These are phyloP conservation scores for Curvularia verruculosa DNA, from an alignment of 2,329 filamentous ascomycete genomes.

Conservation along the genomic window DNA sequence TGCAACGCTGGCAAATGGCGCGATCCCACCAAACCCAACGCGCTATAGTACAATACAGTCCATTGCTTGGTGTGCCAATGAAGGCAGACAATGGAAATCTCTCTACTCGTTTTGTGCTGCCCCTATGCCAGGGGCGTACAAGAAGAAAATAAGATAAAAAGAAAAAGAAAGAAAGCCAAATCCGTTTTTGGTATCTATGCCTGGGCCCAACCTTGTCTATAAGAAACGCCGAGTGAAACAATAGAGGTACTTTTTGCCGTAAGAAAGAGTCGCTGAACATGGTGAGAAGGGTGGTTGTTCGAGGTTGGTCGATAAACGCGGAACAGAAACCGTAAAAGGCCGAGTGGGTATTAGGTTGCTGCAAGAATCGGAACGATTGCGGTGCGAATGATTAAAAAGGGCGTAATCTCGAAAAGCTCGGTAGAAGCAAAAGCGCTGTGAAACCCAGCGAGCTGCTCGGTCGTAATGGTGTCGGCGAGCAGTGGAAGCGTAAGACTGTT, in stretches of 20 bases:
- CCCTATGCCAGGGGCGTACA: conserved; percentile 29
- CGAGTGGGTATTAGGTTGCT: conserved; percentile 48
- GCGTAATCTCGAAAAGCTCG: conserved; percentile 37
- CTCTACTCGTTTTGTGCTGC: conserved; percentile 40
- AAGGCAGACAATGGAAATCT: conserved; percentile 45
- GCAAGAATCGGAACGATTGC: conserved; percentile 41
- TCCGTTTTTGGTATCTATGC: conserved; percentile 51
- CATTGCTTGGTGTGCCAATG: conserved; percentile 38
- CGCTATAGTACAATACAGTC: conserved; percentile 45
- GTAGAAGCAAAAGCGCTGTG: conserved; percentile 25
- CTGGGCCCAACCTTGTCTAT: conserved; percentile 50
- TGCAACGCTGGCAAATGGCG: conserved; percentile 38
- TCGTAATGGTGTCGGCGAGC: conserved; percentile 13
- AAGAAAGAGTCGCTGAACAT: conserved; percentile 47
- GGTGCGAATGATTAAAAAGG: conserved; percentile 47
- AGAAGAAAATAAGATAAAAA: conserved; percentile 29
- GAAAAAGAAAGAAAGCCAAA: conserved; percentile 37
- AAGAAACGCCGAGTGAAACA: conserved; percentile 45
- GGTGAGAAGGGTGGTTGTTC: conserved; percentile 23
- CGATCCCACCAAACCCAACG: conserved; percentile 35
- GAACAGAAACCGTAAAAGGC: conserved; percentile 28
- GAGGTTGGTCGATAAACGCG: conserved; percentile 37
- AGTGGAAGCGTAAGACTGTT: not conserved
- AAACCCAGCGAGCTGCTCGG: conserved; percentile 20
- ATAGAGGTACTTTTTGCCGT: conserved; percentile 38